A percentile compares a stretch with the other conserved stretches of the same genome.
Evolutionary conservation across 1,284 basidiomycete genomes (phyloP).

Genomic region (Puccinia polysora): DNA sequence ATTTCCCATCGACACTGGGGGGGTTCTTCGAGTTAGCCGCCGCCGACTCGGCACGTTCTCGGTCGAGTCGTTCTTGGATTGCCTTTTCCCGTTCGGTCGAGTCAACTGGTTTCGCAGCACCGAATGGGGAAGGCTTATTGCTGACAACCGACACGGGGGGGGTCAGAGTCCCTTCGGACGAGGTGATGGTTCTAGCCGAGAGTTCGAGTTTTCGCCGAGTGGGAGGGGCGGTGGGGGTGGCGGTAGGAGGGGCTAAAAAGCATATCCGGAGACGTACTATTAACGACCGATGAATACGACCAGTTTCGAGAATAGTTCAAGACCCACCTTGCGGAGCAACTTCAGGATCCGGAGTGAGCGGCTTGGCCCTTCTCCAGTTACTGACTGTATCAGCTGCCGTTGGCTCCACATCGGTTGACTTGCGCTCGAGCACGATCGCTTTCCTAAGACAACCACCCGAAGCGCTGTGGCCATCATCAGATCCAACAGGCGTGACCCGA

Average conservation of each 20-base stretch:
- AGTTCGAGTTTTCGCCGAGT: slow-evolving; percentile 38
- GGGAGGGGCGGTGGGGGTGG: slow-evolving; percentile 17
- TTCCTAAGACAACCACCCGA: slow-evolving; percentile 24
- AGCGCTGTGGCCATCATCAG: slow-evolving; percentile 33
- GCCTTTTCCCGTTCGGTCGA: slow-evolving; percentile 33
- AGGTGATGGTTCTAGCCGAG: slow-evolving; percentile 25
- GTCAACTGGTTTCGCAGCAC: slow-evolving; percentile 31
- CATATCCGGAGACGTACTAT: neutral
- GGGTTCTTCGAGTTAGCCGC: slow-evolving; percentile 8
- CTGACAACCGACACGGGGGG: slow-evolving; percentile 14
- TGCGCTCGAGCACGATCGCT: slow-evolving; percentile 6
- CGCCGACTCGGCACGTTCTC: slow-evolving; percentile 17
- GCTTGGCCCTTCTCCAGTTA: slow-evolving; percentile 33
- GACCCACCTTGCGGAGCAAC: neutral
- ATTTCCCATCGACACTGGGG: neutral
- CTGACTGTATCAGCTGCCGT: slow-evolving; percentile 29
- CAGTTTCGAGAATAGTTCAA: neutral
- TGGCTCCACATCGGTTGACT: slow-evolving; percentile 10
- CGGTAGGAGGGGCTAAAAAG: neutral
- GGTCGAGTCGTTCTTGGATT: slow-evolving; percentile 30
- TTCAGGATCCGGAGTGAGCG: slow-evolving; percentile 10
- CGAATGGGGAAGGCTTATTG: slow-evolving; percentile 35
- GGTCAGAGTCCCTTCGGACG: slow-evolving; percentile 16
- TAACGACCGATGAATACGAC: neutral
- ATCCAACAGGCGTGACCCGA: slow-evolving; percentile 18